These are phyloP conservation scores for Magnusiomyces fungicola DNA, from an alignment of 1,139 yeast species.

Conservation along the genomic window DNA sequence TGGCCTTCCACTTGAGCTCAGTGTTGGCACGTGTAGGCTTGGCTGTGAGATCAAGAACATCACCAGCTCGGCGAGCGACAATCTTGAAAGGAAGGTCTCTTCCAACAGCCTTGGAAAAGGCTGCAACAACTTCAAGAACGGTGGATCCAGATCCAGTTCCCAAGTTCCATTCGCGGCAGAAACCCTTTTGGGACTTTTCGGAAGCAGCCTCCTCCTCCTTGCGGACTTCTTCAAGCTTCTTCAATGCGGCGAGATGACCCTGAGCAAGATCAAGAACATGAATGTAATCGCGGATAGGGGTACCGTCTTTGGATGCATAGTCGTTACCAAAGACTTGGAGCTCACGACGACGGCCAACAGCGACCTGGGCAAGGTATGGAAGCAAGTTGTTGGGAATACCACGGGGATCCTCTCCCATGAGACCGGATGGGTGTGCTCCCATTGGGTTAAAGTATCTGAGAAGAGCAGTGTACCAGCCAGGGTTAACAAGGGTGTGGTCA, in stretches of 20 bases:
- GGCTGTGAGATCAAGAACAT: slow-evolving; percentile 69
- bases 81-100: slow-evolving; percentile 57
- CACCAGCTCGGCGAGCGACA: slow-evolving; percentile 66
- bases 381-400: slow-evolving; percentile 72
- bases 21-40: slow-evolving; percentile 57
- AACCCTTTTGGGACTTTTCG: slow-evolving; percentile 36
- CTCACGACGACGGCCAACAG: slow-evolving; percentile 62
- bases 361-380: slow-evolving; percentile 73
- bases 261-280: slow-evolving; percentile 78
- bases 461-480: slow-evolving; percentile 55
- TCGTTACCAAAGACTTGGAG: slow-evolving; percentile 61
- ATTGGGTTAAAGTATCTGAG: slow-evolving; percentile 76
- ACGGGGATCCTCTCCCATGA: slow-evolving; percentile 72
- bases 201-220: slow-evolving; percentile 17
- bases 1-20: slow-evolving; percentile 62
- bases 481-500: slow-evolving; percentile 47
- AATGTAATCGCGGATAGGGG: slow-evolving; percentile 76
- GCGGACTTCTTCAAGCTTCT: slow-evolving; percentile 43
- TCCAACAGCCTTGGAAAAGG: slow-evolving; percentile 66
- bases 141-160: slow-evolving; percentile 79
- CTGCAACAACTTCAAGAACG: slow-evolving; percentile 62
- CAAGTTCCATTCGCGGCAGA: slow-evolving; percentile 72
- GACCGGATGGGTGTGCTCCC: slow-evolving; percentile 80
- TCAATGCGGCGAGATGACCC: slow-evolving; percentile 70
- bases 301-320: slow-evolving; percentile 62